A percentile compares a stretch with the other conserved stretches of the same genome.
Conservation (phyloP, 108 stramenopile genomes). For the Bacterosira constricta region DNA sequence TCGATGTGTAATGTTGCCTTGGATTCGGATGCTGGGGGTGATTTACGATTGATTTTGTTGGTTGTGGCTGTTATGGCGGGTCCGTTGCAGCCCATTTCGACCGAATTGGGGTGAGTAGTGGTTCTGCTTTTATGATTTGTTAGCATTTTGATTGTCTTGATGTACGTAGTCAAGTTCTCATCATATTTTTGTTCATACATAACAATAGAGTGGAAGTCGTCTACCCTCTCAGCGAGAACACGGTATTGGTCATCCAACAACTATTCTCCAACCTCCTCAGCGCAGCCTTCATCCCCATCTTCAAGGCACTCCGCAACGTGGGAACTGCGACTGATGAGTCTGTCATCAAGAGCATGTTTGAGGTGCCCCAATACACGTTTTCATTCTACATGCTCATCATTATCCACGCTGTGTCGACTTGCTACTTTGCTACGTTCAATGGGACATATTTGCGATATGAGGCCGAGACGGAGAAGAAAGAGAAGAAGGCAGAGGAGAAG, state of each 20-base stretch:
- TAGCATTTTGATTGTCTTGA: not conserved
- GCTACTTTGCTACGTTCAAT: constrained; percentile 90
- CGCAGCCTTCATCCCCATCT: constrained; percentile 86
- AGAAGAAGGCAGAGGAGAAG: constrained; percentile 20
- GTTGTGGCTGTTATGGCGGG: constrained; percentile 85
- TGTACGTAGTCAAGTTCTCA: no score
- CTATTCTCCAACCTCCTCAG: constrained; percentile 88
- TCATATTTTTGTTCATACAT: not conserved
- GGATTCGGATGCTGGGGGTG: constrained; percentile 72
- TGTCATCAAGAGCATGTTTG: constrained; percentile 36
- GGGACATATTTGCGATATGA: constrained; percentile 84
- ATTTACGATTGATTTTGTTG: constrained; percentile 74
- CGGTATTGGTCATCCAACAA: constrained; percentile 91
- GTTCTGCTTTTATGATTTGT: not conserved
- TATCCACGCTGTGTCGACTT: constrained; percentile 74
- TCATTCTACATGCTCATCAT: constrained; percentile 87
- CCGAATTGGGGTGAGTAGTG: constrained; percentile 66
- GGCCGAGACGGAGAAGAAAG: constrained; percentile 71
- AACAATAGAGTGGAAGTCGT: constrained; percentile 69
- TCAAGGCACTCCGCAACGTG: constrained; percentile 80
- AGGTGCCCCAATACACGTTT: constrained; percentile 81
- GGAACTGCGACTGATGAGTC: constrained; percentile 43
- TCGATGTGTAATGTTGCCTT: constrained; percentile 86
- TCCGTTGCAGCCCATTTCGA: constrained; percentile 88
- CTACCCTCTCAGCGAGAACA: constrained; percentile 87